phyloP scores from a whole-genome alignment of 176 grass and related monocot species.

The Triticum turgidum region DNA sequence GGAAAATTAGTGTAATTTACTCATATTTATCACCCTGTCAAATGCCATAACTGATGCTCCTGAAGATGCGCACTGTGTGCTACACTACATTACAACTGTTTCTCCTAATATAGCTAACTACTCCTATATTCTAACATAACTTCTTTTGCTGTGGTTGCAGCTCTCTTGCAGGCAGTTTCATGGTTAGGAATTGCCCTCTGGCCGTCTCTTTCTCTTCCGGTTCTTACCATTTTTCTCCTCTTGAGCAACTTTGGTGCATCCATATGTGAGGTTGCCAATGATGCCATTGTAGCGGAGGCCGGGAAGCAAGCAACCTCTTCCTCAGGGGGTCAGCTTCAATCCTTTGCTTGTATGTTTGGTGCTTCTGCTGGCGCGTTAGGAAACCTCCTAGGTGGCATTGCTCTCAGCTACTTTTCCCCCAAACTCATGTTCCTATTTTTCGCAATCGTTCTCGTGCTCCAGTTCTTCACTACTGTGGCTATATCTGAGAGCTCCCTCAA shows the following conservation, averaged over 20 bases:
- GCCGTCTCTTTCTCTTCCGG: constrained; percentile 59
- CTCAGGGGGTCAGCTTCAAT: constrained; percentile 73
- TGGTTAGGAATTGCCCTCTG: constrained; percentile 79
- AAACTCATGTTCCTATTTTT: constrained; percentile 80
- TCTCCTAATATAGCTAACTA: neutral
- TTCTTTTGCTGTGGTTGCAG: constrained; percentile 56
- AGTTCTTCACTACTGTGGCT: constrained; percentile 59
- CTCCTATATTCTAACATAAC: constrained; percentile 4
- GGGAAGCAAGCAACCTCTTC: constrained; percentile 56
- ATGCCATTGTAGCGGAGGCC: constrained; percentile 85
- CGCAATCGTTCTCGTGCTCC: constrained; percentile 67
- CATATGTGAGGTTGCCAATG: constrained; percentile 96
- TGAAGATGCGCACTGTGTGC: neutral
- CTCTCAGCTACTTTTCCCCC: constrained; percentile 65
- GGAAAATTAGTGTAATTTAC: neutral
- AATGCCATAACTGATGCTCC: neutral
- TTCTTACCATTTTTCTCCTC: constrained; percentile 81
- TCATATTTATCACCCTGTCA: neutral
- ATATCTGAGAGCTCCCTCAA: constrained; percentile 79
- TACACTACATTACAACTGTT: neutral
- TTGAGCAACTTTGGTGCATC: constrained; percentile 96
- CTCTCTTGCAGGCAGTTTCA: constrained; percentile 88
- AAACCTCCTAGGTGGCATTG: constrained; percentile 86
- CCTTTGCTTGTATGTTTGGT: constrained; percentile 85
- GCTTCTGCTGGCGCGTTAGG: constrained; percentile 83